Evolutionary conservation across 495 filamentous ascomycete genomes (phyloP).

Genomic region (Coniosporium apollinis): DNA sequence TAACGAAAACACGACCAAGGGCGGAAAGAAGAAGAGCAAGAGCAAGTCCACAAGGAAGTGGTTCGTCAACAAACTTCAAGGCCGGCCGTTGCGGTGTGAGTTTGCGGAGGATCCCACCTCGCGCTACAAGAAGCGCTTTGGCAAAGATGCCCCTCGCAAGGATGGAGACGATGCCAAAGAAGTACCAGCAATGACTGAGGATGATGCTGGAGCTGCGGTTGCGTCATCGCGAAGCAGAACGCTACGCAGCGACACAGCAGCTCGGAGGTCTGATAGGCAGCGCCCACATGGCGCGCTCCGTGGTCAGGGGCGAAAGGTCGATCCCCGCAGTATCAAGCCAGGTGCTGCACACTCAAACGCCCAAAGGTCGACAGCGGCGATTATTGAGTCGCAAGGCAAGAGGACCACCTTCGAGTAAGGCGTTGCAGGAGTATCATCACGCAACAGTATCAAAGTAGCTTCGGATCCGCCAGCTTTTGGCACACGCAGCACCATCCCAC

Average conservation of each 20-base stretch:
- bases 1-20: constrained; percentile 14
- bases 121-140: constrained; percentile 85
- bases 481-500: too few relatives aligned
- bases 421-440: too few relatives aligned
- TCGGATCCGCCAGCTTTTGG: too few relatives aligned
- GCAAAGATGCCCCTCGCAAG: constrained; percentile 31
- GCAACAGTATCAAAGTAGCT: too few relatives aligned
- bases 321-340: constrained; percentile 20
- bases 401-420: constrained; percentile 63
- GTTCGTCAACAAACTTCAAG: constrained; percentile 66
- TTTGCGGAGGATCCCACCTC: constrained; percentile 78
- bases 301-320: constrained; percentile 12
- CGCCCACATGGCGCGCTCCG: constrained; percentile 4
- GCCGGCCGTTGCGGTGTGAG: constrained; percentile 71
- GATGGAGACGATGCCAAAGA: constrained; percentile 12
- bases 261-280: constrained; percentile 1
- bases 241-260: constrained; percentile 2
- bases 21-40: constrained; percentile 25
- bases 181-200: neutral
- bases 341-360: constrained; percentile 29
- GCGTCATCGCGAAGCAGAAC: neutral
- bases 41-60: constrained; percentile 51
- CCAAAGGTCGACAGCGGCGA: constrained; percentile 49
- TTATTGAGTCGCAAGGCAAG: constrained; percentile 64
- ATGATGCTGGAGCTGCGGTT: neutral